Conservation (phyloP, 2,329 filamentous ascomycete species). For the Verticillium nubilum region DNA sequence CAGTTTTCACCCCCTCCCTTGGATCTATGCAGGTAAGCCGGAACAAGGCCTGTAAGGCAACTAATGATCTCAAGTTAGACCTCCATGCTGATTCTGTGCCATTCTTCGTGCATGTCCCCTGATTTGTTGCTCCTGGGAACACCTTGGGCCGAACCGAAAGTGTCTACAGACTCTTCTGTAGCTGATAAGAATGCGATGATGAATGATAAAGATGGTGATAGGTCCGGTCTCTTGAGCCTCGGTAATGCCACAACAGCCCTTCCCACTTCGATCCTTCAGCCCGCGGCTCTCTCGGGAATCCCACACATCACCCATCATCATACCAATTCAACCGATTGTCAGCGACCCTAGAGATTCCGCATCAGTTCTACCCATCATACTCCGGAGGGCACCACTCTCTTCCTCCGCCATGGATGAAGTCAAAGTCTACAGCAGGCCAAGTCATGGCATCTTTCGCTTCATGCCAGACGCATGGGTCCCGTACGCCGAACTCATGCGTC, state of each 20-base stretch:
- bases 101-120: neutral
- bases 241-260: neutral
- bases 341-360: neutral
- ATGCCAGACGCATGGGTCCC: constrained; percentile 1
- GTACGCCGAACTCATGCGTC: constrained; percentile 2
- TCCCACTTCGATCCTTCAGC: neutral
- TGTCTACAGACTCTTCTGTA: neutral
- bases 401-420: neutral
- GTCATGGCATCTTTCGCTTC: neutral
- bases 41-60: neutral
- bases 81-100: neutral
- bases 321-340: neutral
- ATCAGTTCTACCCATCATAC: neutral
- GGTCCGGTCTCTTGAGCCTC: neutral
- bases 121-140: neutral
- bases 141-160: neutral
- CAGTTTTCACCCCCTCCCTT: neutral
- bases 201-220: neutral
- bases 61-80: neutral
- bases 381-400: neutral
- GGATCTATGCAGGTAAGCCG: neutral
- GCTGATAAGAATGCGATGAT: neutral
- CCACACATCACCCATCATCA: neutral
- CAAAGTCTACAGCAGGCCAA: constrained; percentile 1
- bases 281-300: neutral